Evolutionary conservation across 177 flowering plant genomes (phyloP), one percentile per base, ranked within the genome.

Genomic region (Tripterygium wilfordii): DNA sequence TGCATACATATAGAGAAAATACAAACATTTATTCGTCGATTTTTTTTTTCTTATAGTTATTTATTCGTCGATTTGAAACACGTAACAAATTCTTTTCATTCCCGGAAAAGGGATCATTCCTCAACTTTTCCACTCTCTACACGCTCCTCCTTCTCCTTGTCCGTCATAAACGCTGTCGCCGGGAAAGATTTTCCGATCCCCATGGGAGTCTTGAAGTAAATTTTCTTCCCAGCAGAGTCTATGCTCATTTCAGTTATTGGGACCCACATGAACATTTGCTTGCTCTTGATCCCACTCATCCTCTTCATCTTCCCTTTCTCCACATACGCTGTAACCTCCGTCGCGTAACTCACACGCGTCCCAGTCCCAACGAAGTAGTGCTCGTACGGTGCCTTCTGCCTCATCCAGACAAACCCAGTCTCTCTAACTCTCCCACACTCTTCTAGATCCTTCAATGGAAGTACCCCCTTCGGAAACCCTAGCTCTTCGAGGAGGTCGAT

Each of bases 371-470:
- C 57, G 45, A 91, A 91, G 63, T 68, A 83, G 47, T 91, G 96
- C 66, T 91, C 83, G 22, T 57, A 78, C 0, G 96, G 90, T 0
- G 64, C 68, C 69, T 70, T 82, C 46, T 65, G 85, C 41, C 75
- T 88, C 98, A 91, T 91, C 98, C 96, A 88, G 15, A 88, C 83
- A 42, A 85, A 91, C 35, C 98, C 98, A 0, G 96, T 91, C 35
- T 72, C 83, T 4, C 62, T 47, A 0, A 83, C 88, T 38, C 79
- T 46, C 18, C 98, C 98, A 24, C 96, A 91, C 65, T 91, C 98
- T 23, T 43, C 91, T 1, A 91, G 79, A 39, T 85, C 85, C 51
- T 68, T 38, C 45, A 88, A 43, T 0, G 96, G 95, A 8, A 91
- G 63, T 0, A 87, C 80, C 0, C 96, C 96, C 24, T 63, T 72